phyloP scores from a whole-genome alignment of 768 basidiomycete genomes.

The Mycena haematopus region DNA sequence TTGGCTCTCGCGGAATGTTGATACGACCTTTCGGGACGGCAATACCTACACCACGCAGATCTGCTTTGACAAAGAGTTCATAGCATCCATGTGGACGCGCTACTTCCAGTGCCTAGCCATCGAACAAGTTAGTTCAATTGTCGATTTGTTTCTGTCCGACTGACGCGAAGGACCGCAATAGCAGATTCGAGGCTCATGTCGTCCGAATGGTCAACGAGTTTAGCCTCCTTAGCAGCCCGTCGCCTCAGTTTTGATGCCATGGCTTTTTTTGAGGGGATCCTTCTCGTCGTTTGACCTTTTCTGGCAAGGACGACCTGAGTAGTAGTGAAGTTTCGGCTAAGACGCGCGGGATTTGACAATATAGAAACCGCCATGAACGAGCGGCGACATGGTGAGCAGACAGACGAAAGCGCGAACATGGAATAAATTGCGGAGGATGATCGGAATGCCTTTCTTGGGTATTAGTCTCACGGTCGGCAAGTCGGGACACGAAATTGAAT shows the following conservation, averaged over 20 bases:
- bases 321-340: slow-evolving; percentile 58
- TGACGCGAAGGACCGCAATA: slow-evolving; percentile 72
- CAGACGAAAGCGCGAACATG: slow-evolving; percentile 22
- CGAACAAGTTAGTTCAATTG: background rate
- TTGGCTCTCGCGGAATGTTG: slow-evolving; percentile 82
- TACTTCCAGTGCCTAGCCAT: slow-evolving; percentile 79
- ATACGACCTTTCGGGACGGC: slow-evolving; percentile 91
- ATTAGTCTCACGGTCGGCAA: slow-evolving; percentile 2
- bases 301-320: slow-evolving; percentile 54
- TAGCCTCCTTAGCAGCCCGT: slow-evolving; percentile 59
- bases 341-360: background rate
- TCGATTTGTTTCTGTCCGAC: slow-evolving; percentile 34
- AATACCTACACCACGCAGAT: slow-evolving; percentile 70
- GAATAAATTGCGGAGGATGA: background rate
- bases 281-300: slow-evolving; percentile 55
- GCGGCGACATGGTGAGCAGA: slow-evolving; percentile 22
- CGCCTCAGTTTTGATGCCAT: slow-evolving; percentile 68
- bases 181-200: slow-evolving; percentile 72
- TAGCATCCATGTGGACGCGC: slow-evolving; percentile 77
- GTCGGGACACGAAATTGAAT: background rate
- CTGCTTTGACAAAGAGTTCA: slow-evolving; percentile 82
- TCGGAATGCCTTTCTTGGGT: background rate
- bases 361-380: slow-evolving; percentile 13
- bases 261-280: slow-evolving; percentile 73
- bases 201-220: slow-evolving; percentile 65